Base-by-base conservation (phyloP, 768 basidiomycete genomes). In the Ramaria rubella region DNA sequence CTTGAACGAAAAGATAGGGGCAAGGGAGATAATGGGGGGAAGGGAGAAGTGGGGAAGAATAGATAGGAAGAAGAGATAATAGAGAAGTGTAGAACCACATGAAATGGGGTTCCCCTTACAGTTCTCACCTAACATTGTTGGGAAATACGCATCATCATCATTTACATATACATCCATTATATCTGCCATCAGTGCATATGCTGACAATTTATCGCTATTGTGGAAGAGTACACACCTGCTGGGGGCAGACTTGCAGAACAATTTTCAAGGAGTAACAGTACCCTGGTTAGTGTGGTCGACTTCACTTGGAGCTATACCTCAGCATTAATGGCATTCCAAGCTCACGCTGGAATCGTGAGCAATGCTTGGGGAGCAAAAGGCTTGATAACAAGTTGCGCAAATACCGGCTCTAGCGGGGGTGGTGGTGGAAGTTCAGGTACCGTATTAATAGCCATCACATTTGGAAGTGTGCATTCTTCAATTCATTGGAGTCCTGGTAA, bases 241-340 rank as follows among this genome's bases (percentile, higher is more conserved):
- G 66, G 68, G 50, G 87, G 88, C 3, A 74, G 70, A 8, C 72
- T 89, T 11, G 66, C 85, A 2, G 87, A 90, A 65, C 86, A 90
- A 64, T 89, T 73, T 64, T 68, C 70, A 63, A 77, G 70, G 61
- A 66, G 53, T 54, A 65, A 73, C 23, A 87, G 87, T 3, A 44
- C 68, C 2, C 84, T 78, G 1, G 57, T 79, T 15, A 83, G 83
- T 64, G 87, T 87, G 2, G 68, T 65, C 8, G 81, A 90, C 65
- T 72, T 89, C 55, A 89, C 87, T 0, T 90, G 87, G 87, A 85
- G 81, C 62, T 90, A 88, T 62, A 86, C 87, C 1, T 74, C 84
- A 27, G 77, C 80, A 0, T 67, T 90, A 52, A 87, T 87, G 0
- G 81, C 72, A 8, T 82, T 83, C 62, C 73, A 74, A 19, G 81